These are phyloP conservation scores for Arthrinium phaeospermum DNA, from an alignment of 2,329 filamentous ascomycete species.

Conservation along the genomic window DNA sequence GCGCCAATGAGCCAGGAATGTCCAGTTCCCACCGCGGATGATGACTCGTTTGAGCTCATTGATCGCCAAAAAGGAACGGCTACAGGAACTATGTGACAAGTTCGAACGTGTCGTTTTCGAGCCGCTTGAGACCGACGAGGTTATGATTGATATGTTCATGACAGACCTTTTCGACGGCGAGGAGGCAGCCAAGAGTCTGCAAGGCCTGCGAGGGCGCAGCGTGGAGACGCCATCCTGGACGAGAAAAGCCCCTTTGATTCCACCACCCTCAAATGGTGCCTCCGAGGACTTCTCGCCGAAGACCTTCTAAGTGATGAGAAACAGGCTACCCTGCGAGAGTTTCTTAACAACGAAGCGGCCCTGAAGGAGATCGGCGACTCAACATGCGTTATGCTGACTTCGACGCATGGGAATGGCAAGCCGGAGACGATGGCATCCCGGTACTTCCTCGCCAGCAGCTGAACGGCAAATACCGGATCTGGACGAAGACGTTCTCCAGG, in stretches of 20 bases:
- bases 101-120: constrained; percentile 46
- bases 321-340: constrained; percentile 44
- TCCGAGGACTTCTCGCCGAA: constrained; percentile 45
- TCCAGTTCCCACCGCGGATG: constrained; percentile 17
- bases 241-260: constrained; percentile 39
- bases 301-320: constrained; percentile 51
- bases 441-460: constrained; percentile 48
- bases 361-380: constrained; percentile 48
- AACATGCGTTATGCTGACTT: constrained; percentile 49
- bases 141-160: constrained; percentile 39
- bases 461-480: constrained; percentile 52
- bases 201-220: constrained; percentile 25
- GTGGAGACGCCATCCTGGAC: constrained; percentile 29
- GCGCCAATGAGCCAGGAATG: constrained; percentile 25
- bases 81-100: constrained; percentile 44
- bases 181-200: constrained; percentile 31
- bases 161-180: constrained; percentile 38
- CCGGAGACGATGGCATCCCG: constrained; percentile 45
- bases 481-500: constrained; percentile 52
- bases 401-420: constrained; percentile 49
- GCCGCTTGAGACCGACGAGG: constrained; percentile 40
- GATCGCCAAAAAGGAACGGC: constrained; percentile 42
- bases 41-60: constrained; percentile 38
- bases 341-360: constrained; percentile 44
- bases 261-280: constrained; percentile 38